These are phyloP conservation scores for Fusarium pseudonygamai DNA, from an alignment of 2,329 filamentous ascomycete genomes.

Conservation along the genomic window DNA sequence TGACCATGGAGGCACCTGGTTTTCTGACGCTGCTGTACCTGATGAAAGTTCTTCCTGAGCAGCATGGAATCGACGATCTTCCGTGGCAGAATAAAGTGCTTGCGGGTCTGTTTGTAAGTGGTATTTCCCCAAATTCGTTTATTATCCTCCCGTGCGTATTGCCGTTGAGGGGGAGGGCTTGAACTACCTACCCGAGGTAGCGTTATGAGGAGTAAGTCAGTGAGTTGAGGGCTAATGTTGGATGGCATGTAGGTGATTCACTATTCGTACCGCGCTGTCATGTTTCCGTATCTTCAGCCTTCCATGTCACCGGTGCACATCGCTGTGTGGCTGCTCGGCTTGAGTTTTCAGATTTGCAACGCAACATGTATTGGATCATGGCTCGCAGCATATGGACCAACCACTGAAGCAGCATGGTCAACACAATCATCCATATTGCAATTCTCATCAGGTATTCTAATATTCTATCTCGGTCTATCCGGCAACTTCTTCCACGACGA, in stretches of 20 bases:
- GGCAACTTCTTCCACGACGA: constrained; percentile 92
- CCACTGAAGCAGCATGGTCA: constrained; percentile 63
- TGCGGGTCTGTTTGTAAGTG: constrained; percentile 69
- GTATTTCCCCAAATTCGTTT: background rate
- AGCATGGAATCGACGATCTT: constrained; percentile 66
- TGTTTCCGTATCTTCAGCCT: constrained; percentile 84
- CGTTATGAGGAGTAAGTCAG: constrained; percentile 1
- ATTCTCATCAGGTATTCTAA: constrained; percentile 70
- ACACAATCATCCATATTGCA: constrained; percentile 52
- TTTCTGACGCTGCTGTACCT: constrained; percentile 82
- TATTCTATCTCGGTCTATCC: constrained; percentile 81
- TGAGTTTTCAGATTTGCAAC: constrained; percentile 83
- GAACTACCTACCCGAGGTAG: constrained; percentile 9
- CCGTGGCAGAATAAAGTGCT: constrained; percentile 84
- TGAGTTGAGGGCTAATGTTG: background rate
- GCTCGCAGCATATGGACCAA: constrained; percentile 82
- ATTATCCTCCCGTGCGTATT: constrained; percentile 3
- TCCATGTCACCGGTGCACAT: constrained; percentile 92
- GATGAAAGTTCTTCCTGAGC: constrained; percentile 72
- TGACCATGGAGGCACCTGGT: constrained; percentile 85
- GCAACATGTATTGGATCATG: constrained; percentile 81
- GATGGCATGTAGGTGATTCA: constrained; percentile 70
- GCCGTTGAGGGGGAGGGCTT: constrained; percentile 24
- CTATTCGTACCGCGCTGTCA: constrained; percentile 88
- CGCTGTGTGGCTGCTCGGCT: constrained; percentile 70